Conservation (phyloP, 1,139 yeast species). For the Blastobotrys indianensis region DNA sequence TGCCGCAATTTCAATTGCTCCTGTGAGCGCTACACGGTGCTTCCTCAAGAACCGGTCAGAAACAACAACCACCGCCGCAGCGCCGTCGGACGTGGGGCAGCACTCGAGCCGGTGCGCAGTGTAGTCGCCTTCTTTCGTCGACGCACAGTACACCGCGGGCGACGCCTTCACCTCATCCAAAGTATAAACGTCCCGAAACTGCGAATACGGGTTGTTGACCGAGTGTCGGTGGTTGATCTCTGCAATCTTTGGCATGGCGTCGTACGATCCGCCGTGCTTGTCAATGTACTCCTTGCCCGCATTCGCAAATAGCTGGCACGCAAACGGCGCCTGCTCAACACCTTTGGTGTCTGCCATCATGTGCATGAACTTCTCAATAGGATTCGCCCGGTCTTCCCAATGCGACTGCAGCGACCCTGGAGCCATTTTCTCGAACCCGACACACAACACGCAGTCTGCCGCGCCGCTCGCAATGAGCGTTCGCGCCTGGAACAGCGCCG, state of each 20-base stretch:
- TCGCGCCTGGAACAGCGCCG: conserved; percentile 27
- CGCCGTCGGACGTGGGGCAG: conserved; percentile 56
- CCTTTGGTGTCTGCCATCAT: conserved; percentile 22
- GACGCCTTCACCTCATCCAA: conserved; percentile 27
- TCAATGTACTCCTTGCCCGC: conserved; percentile 29
- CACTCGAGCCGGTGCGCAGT: conserved; percentile 27
- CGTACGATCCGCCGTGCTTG: conserved; percentile 21
- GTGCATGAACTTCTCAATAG: conserved; percentile 22
- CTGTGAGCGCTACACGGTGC: conserved; percentile 25
- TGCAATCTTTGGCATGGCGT: conserved; percentile 28
- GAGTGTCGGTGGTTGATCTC: conserved; percentile 28
- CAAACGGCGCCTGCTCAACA: conserved; percentile 22
- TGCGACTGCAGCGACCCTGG: conserved; percentile 26
- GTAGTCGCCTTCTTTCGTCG: not conserved
- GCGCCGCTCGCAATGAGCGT: conserved; percentile 24
- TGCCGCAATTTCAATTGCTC: conserved; percentile 29
- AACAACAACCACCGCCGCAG: conserved; percentile 74
- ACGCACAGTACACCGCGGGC: conserved; percentile 24
- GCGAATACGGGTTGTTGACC: conserved; percentile 31
- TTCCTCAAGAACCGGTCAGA: conserved; percentile 64
- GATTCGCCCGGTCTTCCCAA: conserved; percentile 26
- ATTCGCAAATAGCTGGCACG: conserved; percentile 31
- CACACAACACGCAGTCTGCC: conserved; percentile 28
- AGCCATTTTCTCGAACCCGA: conserved; percentile 31
- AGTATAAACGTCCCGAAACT: conserved; percentile 27